Evolutionary conservation across 148 eudicot genomes (phyloP), one percentile per base, ranked within the genome.

Genomic region (Rhododendron kiyosumense): DNA sequence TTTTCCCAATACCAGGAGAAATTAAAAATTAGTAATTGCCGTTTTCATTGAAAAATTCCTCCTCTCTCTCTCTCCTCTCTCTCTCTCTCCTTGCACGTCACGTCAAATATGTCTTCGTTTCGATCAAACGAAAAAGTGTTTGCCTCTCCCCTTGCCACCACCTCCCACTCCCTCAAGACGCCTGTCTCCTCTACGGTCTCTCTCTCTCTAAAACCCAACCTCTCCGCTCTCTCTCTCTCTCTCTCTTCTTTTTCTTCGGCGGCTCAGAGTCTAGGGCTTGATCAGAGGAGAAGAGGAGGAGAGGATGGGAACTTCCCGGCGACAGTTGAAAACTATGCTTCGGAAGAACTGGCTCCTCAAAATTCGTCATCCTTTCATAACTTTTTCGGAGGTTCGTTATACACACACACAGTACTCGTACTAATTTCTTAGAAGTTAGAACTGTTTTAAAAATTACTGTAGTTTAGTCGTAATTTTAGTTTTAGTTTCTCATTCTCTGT

Each of bases 331-430:
- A 91, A 95, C 92, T 63, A 95, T 97, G 96, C 94, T 97, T n/a
- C 94, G 96, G 32, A 97, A 97, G 90, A 97, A 97, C 85, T 97
- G 96, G 93, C 93, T 97, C 51, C 94, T 97, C 86, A 97, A 97
- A 89, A 88, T 94, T 86, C 98, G 99, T 26, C 98, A 95, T 86
- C 99, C 99, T 89, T 95, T 88, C 82, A 86, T 88, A 83, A 94
- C 99, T 83, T 89, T 87, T 69, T 93, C 98, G 7, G 99, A 97
- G 98, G 99, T 96, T 59, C 18, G 28, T 26, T 15, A 8, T 1
- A 45, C 28, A 9, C 7, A n/a, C 14, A 3, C 75, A 18, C 22
- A 69, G 26, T 26, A 69, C 6, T 67, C 63, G 32, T 17, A 73
- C 11, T 26, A 30, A 13, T 30, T 43, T 2, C 34, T 63, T 32